phyloP scores from a whole-genome alignment of 805 yeast genomes.

The Ogataea minuta region DNA sequence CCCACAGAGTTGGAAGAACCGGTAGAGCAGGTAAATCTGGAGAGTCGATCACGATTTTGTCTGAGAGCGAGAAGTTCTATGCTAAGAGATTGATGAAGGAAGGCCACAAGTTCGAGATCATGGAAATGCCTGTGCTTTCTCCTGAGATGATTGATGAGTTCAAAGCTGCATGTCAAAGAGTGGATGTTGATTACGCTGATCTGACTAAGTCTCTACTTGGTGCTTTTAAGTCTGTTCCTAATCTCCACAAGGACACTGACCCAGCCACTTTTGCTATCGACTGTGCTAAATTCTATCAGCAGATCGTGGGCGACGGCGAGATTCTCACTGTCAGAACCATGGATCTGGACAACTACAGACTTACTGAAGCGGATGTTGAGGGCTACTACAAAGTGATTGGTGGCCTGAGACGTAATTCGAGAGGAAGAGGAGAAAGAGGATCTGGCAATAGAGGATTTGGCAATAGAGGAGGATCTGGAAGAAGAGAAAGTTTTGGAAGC shows the following conservation, averaged over 20 bases:
- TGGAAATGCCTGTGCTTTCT: slow-evolving; percentile 37
- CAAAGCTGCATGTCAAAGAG: slow-evolving; percentile 1
- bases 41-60: slow-evolving; percentile 57
- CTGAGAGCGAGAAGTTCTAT: slow-evolving; percentile 57
- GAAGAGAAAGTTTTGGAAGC: background rate
- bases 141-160: slow-evolving; percentile 26
- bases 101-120: slow-evolving; percentile 53
- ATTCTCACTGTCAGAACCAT: slow-evolving; percentile 18
- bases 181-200: slow-evolving; percentile 16
- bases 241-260: slow-evolving; percentile 30
- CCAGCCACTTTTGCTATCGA: slow-evolving; percentile 34
- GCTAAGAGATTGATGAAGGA: slow-evolving; percentile 47
- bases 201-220: slow-evolving; percentile 17
- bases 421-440: slow-evolving; percentile 1
- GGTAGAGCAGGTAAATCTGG: slow-evolving; percentile 90
- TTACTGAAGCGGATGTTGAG: slow-evolving; percentile 26
- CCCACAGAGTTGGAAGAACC: slow-evolving; percentile 94
- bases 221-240: slow-evolving; percentile 25
- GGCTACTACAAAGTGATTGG: slow-evolving; percentile 35
- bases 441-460: background rate
- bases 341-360: slow-evolving; percentile 27
- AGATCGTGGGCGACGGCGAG: slow-evolving; percentile 24
- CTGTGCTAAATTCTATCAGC: slow-evolving; percentile 30
- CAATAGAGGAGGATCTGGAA: slow-evolving; percentile 1
- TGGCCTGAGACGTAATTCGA: background rate